Base-by-base conservation (phyloP, 2,329 filamentous ascomycete genomes). In the Akanthomyces uredinophilus region DNA sequence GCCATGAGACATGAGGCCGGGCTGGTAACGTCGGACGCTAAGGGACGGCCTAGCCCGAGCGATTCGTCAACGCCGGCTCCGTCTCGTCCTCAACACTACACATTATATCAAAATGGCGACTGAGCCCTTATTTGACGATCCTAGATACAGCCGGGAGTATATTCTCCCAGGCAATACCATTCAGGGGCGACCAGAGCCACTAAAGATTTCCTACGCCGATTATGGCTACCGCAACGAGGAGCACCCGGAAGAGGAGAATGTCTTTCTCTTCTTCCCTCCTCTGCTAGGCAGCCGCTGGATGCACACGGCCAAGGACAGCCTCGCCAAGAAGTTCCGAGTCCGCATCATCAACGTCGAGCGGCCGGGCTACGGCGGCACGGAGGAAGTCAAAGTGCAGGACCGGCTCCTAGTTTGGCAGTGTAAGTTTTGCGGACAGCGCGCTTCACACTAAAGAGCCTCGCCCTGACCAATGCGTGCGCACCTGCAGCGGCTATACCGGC, bases 351-450 rank as follows among this genome's bases (percentile, higher is more conserved):
- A 65, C 60, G 61, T 66, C 0, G 74, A 77, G 63, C 65, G 74
- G 6, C 74, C 76, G 0, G 74, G 75, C 10, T 70, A 77, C 47
- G 75, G 74, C 13, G 69, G 70, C 8, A 75, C 73, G 6, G 70
- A 70, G 18, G 63, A 68, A 8, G 71, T 70, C 1, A 59, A 63
- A 5, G 58, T 66, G 0, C 46, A 64, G 7, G 54, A 69, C 18
- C 64, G 68, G 13, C 62, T 76, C 46, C 56, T 32, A 2, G 52
- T 69, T 8, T 74, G 71, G 70, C 67, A 69, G 5, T 70, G 72
- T 65, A 66, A 60, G 44, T 44, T 16, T 8, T 22, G 5, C 14
- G n/a, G 18, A 24, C 46, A 22, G 50, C 24, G 24, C n/a, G n/a
- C 20, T 11, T 1, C 18, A 16, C 13, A 39, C 24, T 14, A n/a